Base-by-base conservation (phyloP, 768 basidiomycete species). In the Fomitopsis pulvina region DNA sequence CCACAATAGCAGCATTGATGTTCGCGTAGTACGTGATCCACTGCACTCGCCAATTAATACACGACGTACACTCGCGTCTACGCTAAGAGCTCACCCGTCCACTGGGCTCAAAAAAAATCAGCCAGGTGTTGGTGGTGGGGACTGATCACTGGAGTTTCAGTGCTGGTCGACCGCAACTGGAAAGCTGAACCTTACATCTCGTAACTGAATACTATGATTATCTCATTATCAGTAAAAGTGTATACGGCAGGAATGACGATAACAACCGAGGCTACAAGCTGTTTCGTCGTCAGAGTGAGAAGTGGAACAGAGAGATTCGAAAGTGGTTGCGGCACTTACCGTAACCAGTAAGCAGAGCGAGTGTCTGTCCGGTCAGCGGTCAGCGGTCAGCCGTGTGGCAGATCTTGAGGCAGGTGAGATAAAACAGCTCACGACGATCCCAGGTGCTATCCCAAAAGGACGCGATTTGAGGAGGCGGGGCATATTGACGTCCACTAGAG, bases 21-120 rank as follows among this genome's bases (percentile, higher is more conserved):
- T 47, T 44, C 5, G 56, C 47, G 16, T 53, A 40, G 40, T 49
- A 57, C 1, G 52, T 54, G 26, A 52, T 52, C 50, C 52, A 57
- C 56, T 57, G 47, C 2, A n/a, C 34, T 5, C 6, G 5, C 5
- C 5, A 12, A 14, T 5, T 37, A 18, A 7, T 5, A 37, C 34
- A 7, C 14, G 4, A 5, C 34, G 18, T 37, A 14, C 14, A n/a
- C n/a, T n/a, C n/a, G n/a, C n/a, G n/a, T n/a, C n/a, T n/a, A n/a
- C n/a, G n/a, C n/a, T n/a, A n/a, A n/a, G n/a, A n/a, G 18, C 34
- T 6, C 14, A 37, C 34, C 14, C 14, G 34, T 37, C 34, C 34
- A 4, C 34, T 37, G 14, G 30, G 30, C 16, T 14, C 34, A 18
- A 37, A 37, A n/a, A 18, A 37, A 37, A 37, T 37, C 34, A 4